phyloP scores from a whole-genome alignment of 495 filamentous ascomycete genomes.

The Xylaria curta region DNA sequence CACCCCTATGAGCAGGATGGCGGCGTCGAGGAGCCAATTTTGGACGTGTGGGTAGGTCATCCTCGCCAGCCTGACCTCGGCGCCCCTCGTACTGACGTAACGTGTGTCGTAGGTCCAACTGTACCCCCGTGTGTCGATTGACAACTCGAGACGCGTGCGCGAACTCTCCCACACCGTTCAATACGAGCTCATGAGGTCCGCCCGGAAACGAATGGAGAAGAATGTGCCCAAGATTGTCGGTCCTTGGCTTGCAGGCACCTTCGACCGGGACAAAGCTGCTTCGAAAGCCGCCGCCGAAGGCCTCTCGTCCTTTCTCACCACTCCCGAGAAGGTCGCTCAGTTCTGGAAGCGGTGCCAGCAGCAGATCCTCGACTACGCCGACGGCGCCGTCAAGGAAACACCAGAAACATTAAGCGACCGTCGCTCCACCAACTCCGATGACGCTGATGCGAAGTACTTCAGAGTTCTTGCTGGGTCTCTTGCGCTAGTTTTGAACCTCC shows the following conservation, averaged over 20 bases:
- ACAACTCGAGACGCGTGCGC: conserved; percentile 84
- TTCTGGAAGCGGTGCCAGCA: conserved; percentile 80
- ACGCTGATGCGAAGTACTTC: conserved; percentile 81
- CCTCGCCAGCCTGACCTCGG: not conserved
- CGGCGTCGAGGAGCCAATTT: conserved; percentile 73
- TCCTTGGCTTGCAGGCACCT: conserved; percentile 85
- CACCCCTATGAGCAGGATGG: conserved; percentile 53
- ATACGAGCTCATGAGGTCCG: conserved; percentile 71
- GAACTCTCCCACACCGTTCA: conserved; percentile 80
- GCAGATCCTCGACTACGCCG: conserved; percentile 80
- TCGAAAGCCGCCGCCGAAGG: conserved; percentile 76
- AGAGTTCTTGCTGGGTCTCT: conserved; percentile 75
- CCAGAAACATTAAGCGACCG: conserved; percentile 85
- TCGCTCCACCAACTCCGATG: conserved; percentile 80
- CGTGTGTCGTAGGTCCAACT: conserved; percentile 69
- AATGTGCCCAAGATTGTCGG: conserved; percentile 77
- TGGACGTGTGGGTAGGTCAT: conserved; percentile 79
- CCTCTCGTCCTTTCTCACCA: conserved; percentile 72
- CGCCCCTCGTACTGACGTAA: not conserved
- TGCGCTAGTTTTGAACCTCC: conserved; percentile 60
- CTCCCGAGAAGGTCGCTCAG: conserved; percentile 74
- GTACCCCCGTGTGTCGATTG: conserved; percentile 87
- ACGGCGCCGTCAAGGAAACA: conserved; percentile 79
- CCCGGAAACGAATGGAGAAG: conserved; percentile 80
- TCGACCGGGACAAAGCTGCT: conserved; percentile 80